These are phyloP conservation scores for Diaporthe amygdali DNA, from an alignment of 2,329 filamentous ascomycete genomes.

Conservation along the genomic window DNA sequence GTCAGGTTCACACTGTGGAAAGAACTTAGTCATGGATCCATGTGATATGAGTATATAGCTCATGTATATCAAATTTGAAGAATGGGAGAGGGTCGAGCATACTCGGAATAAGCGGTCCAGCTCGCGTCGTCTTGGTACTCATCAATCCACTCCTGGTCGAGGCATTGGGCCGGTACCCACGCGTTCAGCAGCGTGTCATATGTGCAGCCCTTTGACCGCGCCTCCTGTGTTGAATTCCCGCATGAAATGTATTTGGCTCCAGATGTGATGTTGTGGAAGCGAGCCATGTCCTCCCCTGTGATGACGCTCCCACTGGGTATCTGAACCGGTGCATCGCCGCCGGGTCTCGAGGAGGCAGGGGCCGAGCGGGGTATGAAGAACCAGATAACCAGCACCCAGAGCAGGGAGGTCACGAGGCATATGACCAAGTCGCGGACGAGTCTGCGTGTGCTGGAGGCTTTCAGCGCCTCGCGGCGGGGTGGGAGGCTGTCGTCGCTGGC, in stretches of 20 bases:
- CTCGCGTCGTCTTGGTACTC: constrained; percentile 33
- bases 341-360: neutral
- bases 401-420: constrained; percentile 7
- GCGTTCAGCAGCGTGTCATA: constrained; percentile 26
- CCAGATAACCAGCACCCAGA: constrained; percentile 13
- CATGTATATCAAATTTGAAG: neutral
- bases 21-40: neutral
- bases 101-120: constrained; percentile 31
- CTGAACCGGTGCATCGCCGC: neutral
- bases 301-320: neutral
- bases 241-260: constrained; percentile 14
- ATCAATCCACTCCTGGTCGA: constrained; percentile 36
- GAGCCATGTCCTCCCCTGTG: neutral
- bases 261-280: constrained; percentile 13
- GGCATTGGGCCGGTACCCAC: constrained; percentile 23
- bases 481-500: neutral
- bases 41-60: neutral
- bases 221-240: constrained; percentile 25
- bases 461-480: neutral
- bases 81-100: no score
- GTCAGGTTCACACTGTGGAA: constrained; percentile 27
- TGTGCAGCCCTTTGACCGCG: constrained; percentile 19
- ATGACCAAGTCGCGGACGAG: constrained; percentile 6
- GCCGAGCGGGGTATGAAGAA: neutral
- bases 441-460: neutral